Percentiles rank a stretch among this genome's conserved stretches.
Evolutionary conservation across 305 asterid species (phyloP).

Genomic region (Fraxinus sp.): DNA sequence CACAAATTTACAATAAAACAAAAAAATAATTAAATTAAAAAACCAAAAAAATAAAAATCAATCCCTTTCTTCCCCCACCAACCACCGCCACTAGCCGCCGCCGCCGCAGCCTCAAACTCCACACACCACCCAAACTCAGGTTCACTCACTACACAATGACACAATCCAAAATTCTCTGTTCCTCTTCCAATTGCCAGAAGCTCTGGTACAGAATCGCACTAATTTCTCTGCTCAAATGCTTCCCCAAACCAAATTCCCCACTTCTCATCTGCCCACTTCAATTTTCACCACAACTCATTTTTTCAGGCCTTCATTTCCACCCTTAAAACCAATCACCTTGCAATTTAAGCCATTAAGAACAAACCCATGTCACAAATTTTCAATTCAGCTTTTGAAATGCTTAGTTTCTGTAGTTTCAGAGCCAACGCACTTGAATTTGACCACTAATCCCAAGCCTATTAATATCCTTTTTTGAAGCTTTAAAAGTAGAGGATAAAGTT

Average conservation of each 20-base stretch:
- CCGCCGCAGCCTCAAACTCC: no score
- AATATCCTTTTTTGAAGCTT: no score
- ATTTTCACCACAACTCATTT: constrained; percentile 32
- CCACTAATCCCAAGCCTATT: no score
- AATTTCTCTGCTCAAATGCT: constrained; percentile 38
- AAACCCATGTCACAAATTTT: constrained; percentile 23
- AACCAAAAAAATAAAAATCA: no score
- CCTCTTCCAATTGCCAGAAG: neutral
- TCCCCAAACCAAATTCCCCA: constrained; percentile 45
- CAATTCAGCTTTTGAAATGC: constrained; percentile 44
- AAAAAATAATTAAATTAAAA: no score
- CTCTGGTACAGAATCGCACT: neutral
- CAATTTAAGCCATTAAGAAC: constrained; percentile 24
- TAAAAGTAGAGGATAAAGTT: no score
- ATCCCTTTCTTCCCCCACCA: no score
- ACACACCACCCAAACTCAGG: neutral
- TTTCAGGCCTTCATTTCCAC: constrained; percentile 24
- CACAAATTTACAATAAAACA: no score
- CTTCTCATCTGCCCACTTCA: constrained; percentile 33
- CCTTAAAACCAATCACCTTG: constrained; percentile 24
- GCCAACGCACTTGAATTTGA: constrained; percentile 33
- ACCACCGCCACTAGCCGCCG: no score
- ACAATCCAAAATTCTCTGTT: neutral
- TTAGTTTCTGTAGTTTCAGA: constrained; percentile 59
- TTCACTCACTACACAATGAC: neutral